These are phyloP conservation scores for Sporothrix globosa DNA, from an alignment of 2,329 filamentous ascomycete species.

Conservation along the genomic window DNA sequence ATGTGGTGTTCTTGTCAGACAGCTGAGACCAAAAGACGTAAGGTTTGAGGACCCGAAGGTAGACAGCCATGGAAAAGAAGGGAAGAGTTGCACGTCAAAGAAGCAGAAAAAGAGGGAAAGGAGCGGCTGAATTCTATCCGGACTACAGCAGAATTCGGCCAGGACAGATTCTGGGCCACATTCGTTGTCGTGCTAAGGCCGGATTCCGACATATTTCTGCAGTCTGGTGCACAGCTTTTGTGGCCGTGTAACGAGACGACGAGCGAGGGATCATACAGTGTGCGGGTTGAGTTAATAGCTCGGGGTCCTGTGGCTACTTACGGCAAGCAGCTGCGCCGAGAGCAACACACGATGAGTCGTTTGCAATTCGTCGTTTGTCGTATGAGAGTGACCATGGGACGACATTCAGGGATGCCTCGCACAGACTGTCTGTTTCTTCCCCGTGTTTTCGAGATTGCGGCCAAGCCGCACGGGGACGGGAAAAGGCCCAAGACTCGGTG, in stretches of 20 bases:
- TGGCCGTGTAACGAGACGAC: constrained; percentile 2
- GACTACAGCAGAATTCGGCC: constrained; percentile 10
- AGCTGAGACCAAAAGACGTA: background rate
- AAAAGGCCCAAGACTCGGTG: background rate
- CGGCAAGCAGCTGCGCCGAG: background rate
- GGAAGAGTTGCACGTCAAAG: background rate
- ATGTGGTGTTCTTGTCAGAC: constrained; percentile 20
- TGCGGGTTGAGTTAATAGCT: background rate
- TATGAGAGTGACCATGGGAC: background rate
- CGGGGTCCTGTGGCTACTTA: constrained; percentile 9
- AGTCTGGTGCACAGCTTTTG: background rate
- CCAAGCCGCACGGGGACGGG: background rate
- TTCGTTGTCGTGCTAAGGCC: constrained; percentile 3
- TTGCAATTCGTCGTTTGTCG: background rate
- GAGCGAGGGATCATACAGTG: background rate
- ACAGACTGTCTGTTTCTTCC: background rate
- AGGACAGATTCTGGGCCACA: background rate
- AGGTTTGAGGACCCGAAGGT: background rate
- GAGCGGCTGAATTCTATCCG: background rate
- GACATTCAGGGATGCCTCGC: background rate
- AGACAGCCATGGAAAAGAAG: constrained; percentile 6
- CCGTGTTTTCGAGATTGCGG: background rate
- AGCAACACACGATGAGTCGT: background rate
- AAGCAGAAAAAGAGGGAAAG: background rate
- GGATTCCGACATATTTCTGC: background rate